These are phyloP conservation scores for Gaeumannomyces sp. DNA, from an alignment of 2,329 filamentous ascomycete species.

Conservation along the genomic window DNA sequence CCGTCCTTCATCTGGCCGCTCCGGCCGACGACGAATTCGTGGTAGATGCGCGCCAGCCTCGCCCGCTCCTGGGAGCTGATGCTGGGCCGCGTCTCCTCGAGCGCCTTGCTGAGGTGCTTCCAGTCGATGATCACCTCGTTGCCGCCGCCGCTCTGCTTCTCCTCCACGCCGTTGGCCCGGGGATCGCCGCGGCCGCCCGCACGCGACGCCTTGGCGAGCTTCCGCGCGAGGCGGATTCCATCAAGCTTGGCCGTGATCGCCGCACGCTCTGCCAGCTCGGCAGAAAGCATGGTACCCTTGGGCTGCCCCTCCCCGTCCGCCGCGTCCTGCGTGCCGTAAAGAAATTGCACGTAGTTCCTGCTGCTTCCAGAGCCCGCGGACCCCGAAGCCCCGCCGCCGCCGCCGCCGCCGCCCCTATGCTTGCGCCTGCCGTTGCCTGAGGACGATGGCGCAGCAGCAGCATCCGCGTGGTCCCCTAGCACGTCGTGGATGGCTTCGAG, in stretches of 20 bases:
- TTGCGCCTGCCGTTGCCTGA: conserved; percentile 5
- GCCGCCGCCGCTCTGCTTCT: conserved; percentile 15
- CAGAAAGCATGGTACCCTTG: conserved; percentile 40
- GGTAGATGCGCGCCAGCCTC: conserved; percentile 74
- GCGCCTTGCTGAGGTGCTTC: conserved; percentile 73
- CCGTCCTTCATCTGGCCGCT: conserved; percentile 95
- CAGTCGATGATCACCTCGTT: conserved; percentile 74
- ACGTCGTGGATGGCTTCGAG: conserved; percentile 95
- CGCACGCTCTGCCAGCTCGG: conserved; percentile 66
- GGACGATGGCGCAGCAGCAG: conserved; percentile 16
- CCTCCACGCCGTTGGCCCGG: conserved; percentile 22
- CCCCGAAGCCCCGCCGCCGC: conserved; percentile 27
- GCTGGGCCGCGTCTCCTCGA: conserved; percentile 72
- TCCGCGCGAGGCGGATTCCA: conserved; percentile 66
- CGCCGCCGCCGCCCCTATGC: conserved; percentile 21
- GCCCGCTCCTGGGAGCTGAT: conserved; percentile 73
- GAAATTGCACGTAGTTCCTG: conserved; percentile 73
- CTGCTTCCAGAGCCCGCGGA: conserved; percentile 13
- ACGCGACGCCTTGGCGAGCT: conserved; percentile 44
- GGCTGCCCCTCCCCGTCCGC: conserved; percentile 30
- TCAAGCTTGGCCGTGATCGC: conserved; percentile 77
- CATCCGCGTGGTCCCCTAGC: conserved; percentile 53
- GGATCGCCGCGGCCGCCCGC: conserved; percentile 14
- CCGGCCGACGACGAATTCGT: conserved; percentile 85
- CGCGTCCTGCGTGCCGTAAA: conserved; percentile 60